Evolutionary conservation across 2,329 filamentous ascomycete genomes (phyloP), one percentile per base, ranked within the genome.

Genomic region (Penicillium sp.): DNA sequence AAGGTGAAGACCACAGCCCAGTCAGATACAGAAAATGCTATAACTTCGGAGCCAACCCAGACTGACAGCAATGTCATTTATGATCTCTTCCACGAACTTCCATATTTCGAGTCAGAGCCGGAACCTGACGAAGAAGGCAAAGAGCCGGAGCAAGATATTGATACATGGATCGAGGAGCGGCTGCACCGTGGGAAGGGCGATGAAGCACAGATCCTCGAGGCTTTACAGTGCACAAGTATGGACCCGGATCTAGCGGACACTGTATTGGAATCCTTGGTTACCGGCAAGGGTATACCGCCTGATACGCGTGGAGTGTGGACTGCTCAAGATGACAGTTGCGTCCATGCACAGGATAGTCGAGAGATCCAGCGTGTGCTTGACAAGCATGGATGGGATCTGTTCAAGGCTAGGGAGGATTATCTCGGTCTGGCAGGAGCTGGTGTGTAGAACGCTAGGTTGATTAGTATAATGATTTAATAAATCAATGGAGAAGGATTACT

Each of bases 301-400:
- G 63, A 81, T 56, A 74, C 79, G 58, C 74, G 64, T 17, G 82
- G 82, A 5, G 77, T 83, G 19, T 84, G 82, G 82, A 83, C 81
- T 7, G 63, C 73, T 9, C 71, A 77, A 45, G 82, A 84, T 60
- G 82, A 84, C 60, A 63, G 71, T 31, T 69, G 69, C 23, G 58
- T 83, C 35, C 66, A 75, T 44, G 74, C 73, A 8, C 49, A 46
- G 3, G 71, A 82, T 65, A 68, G 65, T 29, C 72, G 72, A 19
- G 69, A 64, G 2, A 71, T 82, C 23, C 62, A 75, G 44, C 69
- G 69, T 41, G 66, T 81, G 29, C 54, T 78, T 55, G 63, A 75
- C 49, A 83, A 83, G 64, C 82, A 84, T 69, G 82, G 82, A 3
- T 64, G 65, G n/a, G 71, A 73, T 0, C 65, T 65, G 2, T 72